These are phyloP conservation scores for Candida arabinofermentans DNA, from an alignment of 805 yeast species.

Conservation along the genomic window DNA sequence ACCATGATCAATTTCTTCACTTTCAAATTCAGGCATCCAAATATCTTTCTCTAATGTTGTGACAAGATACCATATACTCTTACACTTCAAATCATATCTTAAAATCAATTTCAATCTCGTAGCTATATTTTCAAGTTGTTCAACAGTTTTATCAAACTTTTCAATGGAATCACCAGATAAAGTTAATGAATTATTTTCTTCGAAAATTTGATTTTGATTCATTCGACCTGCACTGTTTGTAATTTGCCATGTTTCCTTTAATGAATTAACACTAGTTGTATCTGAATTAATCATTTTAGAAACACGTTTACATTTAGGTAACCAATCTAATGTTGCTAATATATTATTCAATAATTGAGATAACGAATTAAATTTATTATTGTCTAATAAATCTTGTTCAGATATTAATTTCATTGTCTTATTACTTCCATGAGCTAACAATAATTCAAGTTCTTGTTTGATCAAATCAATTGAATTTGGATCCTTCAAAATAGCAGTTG, in stretches of 20 bases:
- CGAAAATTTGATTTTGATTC: background rate
- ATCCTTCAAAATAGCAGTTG: slow-evolving; percentile 28
- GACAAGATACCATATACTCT: slow-evolving; percentile 48
- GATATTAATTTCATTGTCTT: slow-evolving; percentile 29
- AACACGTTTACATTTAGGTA: slow-evolving; percentile 49
- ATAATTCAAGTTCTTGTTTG: slow-evolving; percentile 25
- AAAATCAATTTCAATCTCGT: slow-evolving; percentile 42
- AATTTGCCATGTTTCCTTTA: slow-evolving; percentile 31
- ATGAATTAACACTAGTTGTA: slow-evolving; percentile 15
- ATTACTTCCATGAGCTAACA: slow-evolving; percentile 27
- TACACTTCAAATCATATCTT: slow-evolving; percentile 53
- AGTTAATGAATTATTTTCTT: slow-evolving; percentile 17
- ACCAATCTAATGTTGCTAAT: slow-evolving; percentile 56
- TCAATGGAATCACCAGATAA: slow-evolving; percentile 25
- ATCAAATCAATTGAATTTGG: slow-evolving; percentile 12
- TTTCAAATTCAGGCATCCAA: slow-evolving; percentile 49
- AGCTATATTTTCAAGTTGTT: slow-evolving; percentile 33
- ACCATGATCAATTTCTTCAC: slow-evolving; percentile 57
- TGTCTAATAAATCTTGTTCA: slow-evolving; percentile 49
- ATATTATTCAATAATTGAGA: slow-evolving; percentile 51
- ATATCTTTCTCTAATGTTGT: slow-evolving; percentile 44
- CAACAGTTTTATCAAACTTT: slow-evolving; percentile 36
- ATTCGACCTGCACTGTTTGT: slow-evolving; percentile 8
- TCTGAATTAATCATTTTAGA: slow-evolving; percentile 10
- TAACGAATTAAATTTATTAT: slow-evolving; percentile 45